Conservation (phyloP, 2,329 filamentous ascomycete species). For the Microcyclosporella mali region DNA sequence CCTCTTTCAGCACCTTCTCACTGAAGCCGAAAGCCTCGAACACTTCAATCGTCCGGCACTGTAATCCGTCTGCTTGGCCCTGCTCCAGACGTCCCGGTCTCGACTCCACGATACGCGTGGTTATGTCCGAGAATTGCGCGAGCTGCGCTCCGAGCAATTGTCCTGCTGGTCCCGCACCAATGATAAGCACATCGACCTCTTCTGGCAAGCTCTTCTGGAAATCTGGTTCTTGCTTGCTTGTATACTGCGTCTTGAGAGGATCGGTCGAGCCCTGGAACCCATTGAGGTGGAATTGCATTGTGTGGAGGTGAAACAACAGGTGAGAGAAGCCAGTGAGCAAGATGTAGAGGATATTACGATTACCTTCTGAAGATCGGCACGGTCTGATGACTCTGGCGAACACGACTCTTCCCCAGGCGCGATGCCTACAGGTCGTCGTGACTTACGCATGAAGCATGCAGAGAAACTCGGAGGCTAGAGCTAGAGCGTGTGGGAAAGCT, state of each 20-base stretch:
- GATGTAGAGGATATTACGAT: not conserved
- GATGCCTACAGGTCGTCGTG: too few species aligned
- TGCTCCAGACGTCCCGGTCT: conserved; percentile 28
- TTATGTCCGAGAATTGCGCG: conserved; percentile 42
- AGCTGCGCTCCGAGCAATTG: conserved; percentile 48
- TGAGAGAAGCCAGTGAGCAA: not conserved
- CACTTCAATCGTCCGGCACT: conserved; percentile 65
- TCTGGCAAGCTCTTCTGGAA: conserved; percentile 27
- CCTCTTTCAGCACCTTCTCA: conserved; percentile 58
- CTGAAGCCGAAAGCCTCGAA: conserved; percentile 65
- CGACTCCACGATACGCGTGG: conserved; percentile 41
- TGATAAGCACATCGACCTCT: conserved; percentile 44
- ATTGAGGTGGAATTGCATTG: conserved; percentile 32
- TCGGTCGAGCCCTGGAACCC: conserved; percentile 31
- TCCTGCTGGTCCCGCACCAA: conserved; percentile 46
- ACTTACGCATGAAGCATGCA: too few species aligned
- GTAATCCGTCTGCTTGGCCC: conserved; percentile 50
- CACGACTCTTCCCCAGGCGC: too few species aligned
- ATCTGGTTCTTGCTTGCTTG: conserved; percentile 21
- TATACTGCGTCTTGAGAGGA: conserved; percentile 27
- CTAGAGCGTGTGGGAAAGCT: too few species aligned
- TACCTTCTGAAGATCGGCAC: not conserved
- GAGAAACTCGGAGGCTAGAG: too few species aligned
- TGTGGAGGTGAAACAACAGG: too few species aligned
- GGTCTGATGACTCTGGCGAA: too few species aligned